A percentile compares a stretch with the other conserved stretches of the same genome.
These are phyloP conservation scores for Salvia rosmarinus DNA, from an alignment of 257 asterid genomes.

Conservation along the genomic window DNA sequence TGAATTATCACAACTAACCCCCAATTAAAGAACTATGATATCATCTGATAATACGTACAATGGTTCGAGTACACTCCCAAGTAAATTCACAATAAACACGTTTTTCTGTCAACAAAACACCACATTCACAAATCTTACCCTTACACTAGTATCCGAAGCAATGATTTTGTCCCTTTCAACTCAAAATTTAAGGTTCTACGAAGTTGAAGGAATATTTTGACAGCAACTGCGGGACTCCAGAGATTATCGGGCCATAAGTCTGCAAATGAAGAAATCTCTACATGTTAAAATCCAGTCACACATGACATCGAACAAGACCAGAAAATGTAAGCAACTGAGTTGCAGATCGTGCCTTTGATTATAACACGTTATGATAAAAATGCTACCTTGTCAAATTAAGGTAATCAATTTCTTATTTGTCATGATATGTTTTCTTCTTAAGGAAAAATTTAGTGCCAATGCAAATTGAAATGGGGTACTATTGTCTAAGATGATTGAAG, in stretches of 20 bases:
- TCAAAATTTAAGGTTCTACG: conserved; percentile 41
- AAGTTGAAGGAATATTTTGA: conserved; percentile 77
- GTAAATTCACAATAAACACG: conserved; percentile 1
- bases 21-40: background rate
- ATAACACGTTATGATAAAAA: too few species aligned
- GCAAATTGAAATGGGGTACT: background rate
- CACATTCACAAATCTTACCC: conserved; percentile 14
- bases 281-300: background rate
- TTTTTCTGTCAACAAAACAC: conserved; percentile 5
- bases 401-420: too few species aligned
- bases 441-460: background rate
- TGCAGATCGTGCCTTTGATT: background rate
- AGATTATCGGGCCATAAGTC: conserved; percentile 72
- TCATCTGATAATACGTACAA: conserved; percentile 15
- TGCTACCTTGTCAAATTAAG: background rate
- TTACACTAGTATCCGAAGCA: background rate
- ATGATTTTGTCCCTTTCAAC: conserved; percentile 6
- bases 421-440: background rate
- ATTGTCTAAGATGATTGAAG: too few species aligned
- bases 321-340: background rate
- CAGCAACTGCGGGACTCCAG: conserved; percentile 79
- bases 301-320: background rate
- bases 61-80: conserved; percentile 18
- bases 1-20: background rate
- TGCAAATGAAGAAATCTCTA: too few species aligned